Evolutionary conservation across 768 basidiomycete genomes (phyloP), one percentile per base, ranked within the genome.

Genomic region (Tephrocybe sp.): DNA sequence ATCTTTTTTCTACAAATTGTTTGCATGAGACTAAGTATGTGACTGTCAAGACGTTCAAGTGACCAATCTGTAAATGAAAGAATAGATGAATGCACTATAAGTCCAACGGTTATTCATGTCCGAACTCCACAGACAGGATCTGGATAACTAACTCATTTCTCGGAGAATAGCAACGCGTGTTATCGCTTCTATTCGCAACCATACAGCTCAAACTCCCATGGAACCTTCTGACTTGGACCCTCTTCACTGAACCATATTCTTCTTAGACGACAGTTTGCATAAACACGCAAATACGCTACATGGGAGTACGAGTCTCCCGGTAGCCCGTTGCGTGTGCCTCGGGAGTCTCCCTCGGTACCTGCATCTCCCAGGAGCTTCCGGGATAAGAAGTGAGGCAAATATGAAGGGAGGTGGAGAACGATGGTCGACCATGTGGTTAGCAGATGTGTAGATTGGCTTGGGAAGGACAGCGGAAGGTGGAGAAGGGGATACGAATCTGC

Each of bases 181-280:
- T 22, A 35, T 20, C 6, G 8, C 48, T 36, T 49, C 51, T 54
- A 57, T 51, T 57, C 55, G 11, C n/a, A 35, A 10, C 56, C 62
- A 45, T 87, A 89, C 39, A 90, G 69, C 61, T 84, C 78, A 62
- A 90, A 89, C 68, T 91, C 89, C 87, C 85, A 89, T 30, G 88
- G 86, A 7, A 74, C 64, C 53, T 71, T 74, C 52, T 82, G 77
- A 48, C 68, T 64, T 49, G 78, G 75, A 8, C 76, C 76, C 40
- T 65, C 68, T 55, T 86, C 78, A 56, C 77, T 80, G 65, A 90
- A 80, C 89, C 89, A 92, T 23, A 92, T 80, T 61, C 89, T 73
- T 54, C 85, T 72, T 58, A 92, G 67, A 33, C 89, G 78, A 68
- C 89, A 92, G 33, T 79, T 88, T 17, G 88, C 87, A 62, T 89